Base-by-base conservation (phyloP, 805 yeast species). In the Starmerella kuoi region DNA sequence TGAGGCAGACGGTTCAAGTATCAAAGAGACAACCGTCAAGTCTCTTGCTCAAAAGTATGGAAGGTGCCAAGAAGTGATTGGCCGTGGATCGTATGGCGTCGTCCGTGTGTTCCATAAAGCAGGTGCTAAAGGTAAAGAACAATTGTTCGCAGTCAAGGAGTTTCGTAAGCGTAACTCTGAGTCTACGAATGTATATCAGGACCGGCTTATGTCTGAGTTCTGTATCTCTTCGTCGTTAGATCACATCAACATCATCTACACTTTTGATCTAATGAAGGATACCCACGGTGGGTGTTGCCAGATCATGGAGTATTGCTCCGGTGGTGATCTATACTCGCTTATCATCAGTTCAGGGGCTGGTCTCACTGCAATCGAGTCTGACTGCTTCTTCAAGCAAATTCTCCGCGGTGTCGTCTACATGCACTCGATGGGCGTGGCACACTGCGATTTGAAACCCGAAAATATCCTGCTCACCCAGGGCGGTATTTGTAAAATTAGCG, bases 241-340 rank as follows among this genome's bases (percentile, higher is more conserved):
- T 49, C 91, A 70, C 65, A 75, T 71, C 57, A 85, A 84, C 61
- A 76, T 83, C 49, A 84, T 73, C 53, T 78, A 76, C 59, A 83
- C 82, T 7, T 74, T 75, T 52, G 95, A 82, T 61, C 68, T 87
- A 38, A 74, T 87, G 83, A 74, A 76, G 50, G 79, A 83, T 63
- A 65, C 79, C 50, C 62, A 74, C 55, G 73, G 85, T 60, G 70
- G 80, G 49, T 78, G 78, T 64, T 74, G 81, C 40, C 94, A 88
- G 61, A 85, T 91, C 41, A 86, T 91, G 96, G 98, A 91, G 63
- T 88, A 78, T 60, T 83, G 94, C 54, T 84, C 94, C 6, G 86
- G 86, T 48, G 93, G 93, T 44, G 93, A 81, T 58, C 63, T 81
- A 23, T 80, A 76, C 56, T 64, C 79, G 1, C 63, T 79, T 26